Percentiles rank a stretch among this genome's conserved stretches.
Conservation (phyloP, 2,329 filamentous ascomycete species). For the Stachybotrys chartarum region DNA sequence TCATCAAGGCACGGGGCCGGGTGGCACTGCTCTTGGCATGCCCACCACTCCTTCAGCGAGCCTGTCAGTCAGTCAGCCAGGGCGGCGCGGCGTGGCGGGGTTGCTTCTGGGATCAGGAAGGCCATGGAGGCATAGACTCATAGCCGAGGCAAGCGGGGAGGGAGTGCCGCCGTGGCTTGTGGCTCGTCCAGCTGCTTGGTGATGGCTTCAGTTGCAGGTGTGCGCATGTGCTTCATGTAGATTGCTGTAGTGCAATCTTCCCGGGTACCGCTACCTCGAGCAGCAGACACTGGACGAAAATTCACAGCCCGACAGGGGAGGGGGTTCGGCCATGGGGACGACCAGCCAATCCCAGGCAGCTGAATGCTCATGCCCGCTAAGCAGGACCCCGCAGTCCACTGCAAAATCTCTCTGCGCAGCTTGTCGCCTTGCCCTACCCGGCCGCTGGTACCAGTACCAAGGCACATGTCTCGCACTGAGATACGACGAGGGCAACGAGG, state of each 20-base stretch:
- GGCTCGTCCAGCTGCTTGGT: too few species aligned
- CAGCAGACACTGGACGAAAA: neutral
- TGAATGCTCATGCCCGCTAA: neutral
- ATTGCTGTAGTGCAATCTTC: neutral
- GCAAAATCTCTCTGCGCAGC: neutral
- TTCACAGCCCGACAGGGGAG: too few species aligned
- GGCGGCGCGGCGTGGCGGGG: too few species aligned
- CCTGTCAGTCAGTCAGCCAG: neutral
- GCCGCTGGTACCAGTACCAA: neutral
- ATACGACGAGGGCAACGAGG: too few species aligned
- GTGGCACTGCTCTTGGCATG: neutral
- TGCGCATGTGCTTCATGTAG: too few species aligned
- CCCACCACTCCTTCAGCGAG: neutral
- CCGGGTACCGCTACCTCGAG: neutral
- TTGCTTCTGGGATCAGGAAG: too few species aligned
- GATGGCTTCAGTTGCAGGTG: too few species aligned
- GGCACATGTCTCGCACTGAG: too few species aligned
- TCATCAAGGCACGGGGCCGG: neutral
- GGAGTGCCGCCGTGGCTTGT: too few species aligned
- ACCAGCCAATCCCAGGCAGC: neutral
- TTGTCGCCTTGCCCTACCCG: neutral
- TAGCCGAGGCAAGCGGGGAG: too few species aligned
- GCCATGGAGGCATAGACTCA: too few species aligned
- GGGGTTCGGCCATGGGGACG: neutral
- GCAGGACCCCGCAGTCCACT: neutral